Evolutionary conservation across 176 grass and related monocot genomes (phyloP).

Genomic region (Melocanna baccifera): DNA sequence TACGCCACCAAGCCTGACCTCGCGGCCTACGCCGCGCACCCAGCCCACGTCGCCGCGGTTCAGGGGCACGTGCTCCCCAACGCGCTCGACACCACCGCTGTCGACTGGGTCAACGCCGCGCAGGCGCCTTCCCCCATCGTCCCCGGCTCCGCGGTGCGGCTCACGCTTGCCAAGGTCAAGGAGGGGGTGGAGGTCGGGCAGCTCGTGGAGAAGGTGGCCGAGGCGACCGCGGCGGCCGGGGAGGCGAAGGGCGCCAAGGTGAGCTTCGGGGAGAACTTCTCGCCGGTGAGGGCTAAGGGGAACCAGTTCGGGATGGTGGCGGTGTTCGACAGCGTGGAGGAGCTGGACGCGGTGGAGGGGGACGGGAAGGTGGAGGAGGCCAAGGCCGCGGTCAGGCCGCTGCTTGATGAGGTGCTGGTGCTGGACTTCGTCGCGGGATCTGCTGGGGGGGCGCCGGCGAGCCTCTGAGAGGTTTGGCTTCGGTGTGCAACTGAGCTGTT

Average conservation of each 20-base stretch:
- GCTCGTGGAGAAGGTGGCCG: conserved; percentile 43
- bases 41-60: conserved; percentile 73
- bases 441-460: conserved; percentile 27
- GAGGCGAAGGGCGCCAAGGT: conserved; percentile 42
- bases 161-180: conserved; percentile 69
- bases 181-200: conserved; percentile 36
- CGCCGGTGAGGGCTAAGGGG: conserved; percentile 80
- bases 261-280: conserved; percentile 92
- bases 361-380: conserved; percentile 52
- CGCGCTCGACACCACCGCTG: conserved; percentile 63
- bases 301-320: conserved; percentile 73
- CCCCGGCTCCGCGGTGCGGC: conserved; percentile 52
- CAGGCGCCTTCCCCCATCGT: conserved; percentile 24
- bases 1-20: conserved; percentile 77
- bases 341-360: conserved; percentile 68
- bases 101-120: conserved; percentile 76
- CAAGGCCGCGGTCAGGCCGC: conserved; percentile 60
- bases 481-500: neutral
- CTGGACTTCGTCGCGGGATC: conserved; percentile 60
- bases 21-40: conserved; percentile 59
- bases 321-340: conserved; percentile 57
- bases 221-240: conserved; percentile 31
- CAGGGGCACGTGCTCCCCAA: conserved; percentile 58
- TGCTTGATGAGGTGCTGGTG: conserved; percentile 64
- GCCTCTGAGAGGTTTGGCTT: conserved; percentile 43